phyloP scores from a whole-genome alignment of 352 stramenopile genomes.

The Halophytophthora batemanensis region DNA sequence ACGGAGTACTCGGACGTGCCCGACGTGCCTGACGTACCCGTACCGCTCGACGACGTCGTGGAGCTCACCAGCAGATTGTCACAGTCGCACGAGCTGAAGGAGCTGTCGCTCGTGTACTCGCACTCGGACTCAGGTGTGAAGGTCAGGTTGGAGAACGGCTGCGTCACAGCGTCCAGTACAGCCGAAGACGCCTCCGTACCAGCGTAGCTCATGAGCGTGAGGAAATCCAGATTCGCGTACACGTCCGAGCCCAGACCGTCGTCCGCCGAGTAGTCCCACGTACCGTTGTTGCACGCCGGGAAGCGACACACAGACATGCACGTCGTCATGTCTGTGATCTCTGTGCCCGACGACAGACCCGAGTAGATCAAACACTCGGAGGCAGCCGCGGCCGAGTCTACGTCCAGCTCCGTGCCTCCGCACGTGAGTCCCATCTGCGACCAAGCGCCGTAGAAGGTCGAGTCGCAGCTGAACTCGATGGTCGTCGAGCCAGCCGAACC shows the following conservation, averaged over 20 bases:
- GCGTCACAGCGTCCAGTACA: constrained; percentile 26
- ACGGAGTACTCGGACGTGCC: constrained; percentile 27
- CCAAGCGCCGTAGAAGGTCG: constrained; percentile 80
- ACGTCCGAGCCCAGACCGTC: constrained; percentile 68
- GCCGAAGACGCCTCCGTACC: constrained; percentile 25
- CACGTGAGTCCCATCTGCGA: constrained; percentile 62
- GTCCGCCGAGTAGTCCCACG: constrained; percentile 70
- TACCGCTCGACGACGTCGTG: constrained; percentile 12
- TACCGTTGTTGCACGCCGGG: constrained; percentile 62
- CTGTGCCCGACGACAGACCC: constrained; percentile 41
- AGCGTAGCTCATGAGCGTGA: constrained; percentile 48
- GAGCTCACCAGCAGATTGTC: constrained; percentile 32
- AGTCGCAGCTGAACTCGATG: constrained; percentile 69
- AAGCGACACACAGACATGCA: constrained; percentile 84
- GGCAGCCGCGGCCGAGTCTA: constrained; percentile 37
- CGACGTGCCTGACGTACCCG: constrained; percentile 9
- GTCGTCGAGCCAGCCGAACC: constrained; percentile 14
- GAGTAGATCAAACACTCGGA: constrained; percentile 81
- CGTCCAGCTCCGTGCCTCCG: constrained; percentile 43
- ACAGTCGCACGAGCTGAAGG: constrained; percentile 61
- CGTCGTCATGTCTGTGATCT: constrained; percentile 52
- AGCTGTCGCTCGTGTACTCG: constrained; percentile 51
- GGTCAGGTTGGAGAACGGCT: constrained; percentile 52
- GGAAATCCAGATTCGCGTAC: constrained; percentile 69
- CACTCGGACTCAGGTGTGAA: constrained; percentile 54